Percentiles rank a stretch among this genome's conserved stretches.
These are phyloP conservation scores for Poterioochromonas sp. DNA, from an alignment of 352 stramenopile genomes.

Conservation along the genomic window DNA sequence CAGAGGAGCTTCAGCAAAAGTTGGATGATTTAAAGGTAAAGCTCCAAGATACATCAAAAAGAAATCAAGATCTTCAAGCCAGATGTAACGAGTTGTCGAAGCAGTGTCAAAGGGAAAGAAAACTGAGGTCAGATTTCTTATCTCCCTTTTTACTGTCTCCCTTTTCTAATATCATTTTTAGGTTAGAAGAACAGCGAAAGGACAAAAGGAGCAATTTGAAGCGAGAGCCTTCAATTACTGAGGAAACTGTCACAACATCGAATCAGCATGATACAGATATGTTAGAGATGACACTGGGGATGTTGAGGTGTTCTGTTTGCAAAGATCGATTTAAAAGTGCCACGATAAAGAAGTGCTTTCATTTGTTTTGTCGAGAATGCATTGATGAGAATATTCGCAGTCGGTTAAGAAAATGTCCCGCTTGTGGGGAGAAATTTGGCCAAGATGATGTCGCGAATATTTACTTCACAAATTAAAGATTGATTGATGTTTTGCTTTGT, in stretches of 20 bases:
- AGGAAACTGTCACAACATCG: too few species aligned
- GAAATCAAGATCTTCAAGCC: neutral
- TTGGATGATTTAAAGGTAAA: neutral
- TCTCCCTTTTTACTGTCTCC: neutral
- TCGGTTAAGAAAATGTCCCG: slow-evolving; percentile 14
- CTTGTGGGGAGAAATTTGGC: slow-evolving; percentile 32
- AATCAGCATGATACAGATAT: slow-evolving; percentile 12
- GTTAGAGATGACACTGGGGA: slow-evolving; percentile 21
- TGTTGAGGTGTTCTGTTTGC: slow-evolving; percentile 28
- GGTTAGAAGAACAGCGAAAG: neutral
- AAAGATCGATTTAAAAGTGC: slow-evolving; percentile 25
- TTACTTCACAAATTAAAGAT: slow-evolving; percentile 25
- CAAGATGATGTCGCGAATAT: slow-evolving; percentile 21
- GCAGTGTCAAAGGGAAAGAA: neutral
- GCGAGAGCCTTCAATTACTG: too few species aligned
- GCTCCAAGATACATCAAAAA: neutral
- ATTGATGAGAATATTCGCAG: slow-evolving; percentile 30
- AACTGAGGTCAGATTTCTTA: slow-evolving; percentile 1
- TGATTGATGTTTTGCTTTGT: too few species aligned
- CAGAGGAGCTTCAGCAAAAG: neutral
- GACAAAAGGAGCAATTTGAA: neutral
- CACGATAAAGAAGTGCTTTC: slow-evolving; percentile 9
- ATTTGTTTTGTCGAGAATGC: slow-evolving; percentile 30
- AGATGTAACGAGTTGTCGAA: slow-evolving; percentile 8
- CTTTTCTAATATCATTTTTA: neutral